These are phyloP conservation scores for Endocalyx cinctus DNA, from an alignment of 2,329 filamentous ascomycete species.

Conservation along the genomic window DNA sequence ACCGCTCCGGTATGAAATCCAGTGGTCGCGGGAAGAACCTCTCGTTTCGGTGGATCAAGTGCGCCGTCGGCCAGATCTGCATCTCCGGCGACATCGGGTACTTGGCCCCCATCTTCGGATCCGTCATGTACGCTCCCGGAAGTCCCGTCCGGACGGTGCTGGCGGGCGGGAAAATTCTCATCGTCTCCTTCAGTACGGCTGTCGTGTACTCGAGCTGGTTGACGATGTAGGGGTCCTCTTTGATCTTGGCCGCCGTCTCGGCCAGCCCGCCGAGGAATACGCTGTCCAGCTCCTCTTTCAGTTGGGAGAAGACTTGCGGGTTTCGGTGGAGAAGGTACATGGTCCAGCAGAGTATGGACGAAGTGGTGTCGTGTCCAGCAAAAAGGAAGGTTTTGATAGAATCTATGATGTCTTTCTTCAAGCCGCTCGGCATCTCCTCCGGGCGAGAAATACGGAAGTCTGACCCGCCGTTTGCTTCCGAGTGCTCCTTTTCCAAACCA, in stretches of 20 bases:
- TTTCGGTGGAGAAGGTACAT: constrained; percentile 26
- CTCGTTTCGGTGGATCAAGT: constrained; percentile 34
- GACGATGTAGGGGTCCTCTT: constrained; percentile 39
- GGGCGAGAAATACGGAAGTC: too few relatives aligned
- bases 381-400: constrained; percentile 26
- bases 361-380: constrained; percentile 35
- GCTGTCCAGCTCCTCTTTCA: constrained; percentile 43
- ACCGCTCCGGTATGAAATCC: constrained; percentile 46
- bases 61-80: constrained; percentile 36
- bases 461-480: too few relatives aligned
- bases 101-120: constrained; percentile 36
- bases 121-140: too few relatives aligned
- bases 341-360: constrained; percentile 26
- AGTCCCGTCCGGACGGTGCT: constrained; percentile 38
- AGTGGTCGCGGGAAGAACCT: constrained; percentile 37
- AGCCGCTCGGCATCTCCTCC: too few relatives aligned
- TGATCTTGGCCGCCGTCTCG: constrained; percentile 34
- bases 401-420: too few relatives aligned
- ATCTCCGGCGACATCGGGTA: constrained; percentile 43
- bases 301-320: constrained; percentile 21
- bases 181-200: constrained; percentile 51
- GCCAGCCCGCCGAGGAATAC: constrained; percentile 42
- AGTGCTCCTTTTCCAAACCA: too few relatives aligned
- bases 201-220: constrained; percentile 48
- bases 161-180: constrained; percentile 50